Percentiles rank a stretch among this genome's conserved stretches.
These are phyloP conservation scores for Closterium sp. DNA, from an alignment of 139 green algal species.

Conservation along the genomic window DNA sequence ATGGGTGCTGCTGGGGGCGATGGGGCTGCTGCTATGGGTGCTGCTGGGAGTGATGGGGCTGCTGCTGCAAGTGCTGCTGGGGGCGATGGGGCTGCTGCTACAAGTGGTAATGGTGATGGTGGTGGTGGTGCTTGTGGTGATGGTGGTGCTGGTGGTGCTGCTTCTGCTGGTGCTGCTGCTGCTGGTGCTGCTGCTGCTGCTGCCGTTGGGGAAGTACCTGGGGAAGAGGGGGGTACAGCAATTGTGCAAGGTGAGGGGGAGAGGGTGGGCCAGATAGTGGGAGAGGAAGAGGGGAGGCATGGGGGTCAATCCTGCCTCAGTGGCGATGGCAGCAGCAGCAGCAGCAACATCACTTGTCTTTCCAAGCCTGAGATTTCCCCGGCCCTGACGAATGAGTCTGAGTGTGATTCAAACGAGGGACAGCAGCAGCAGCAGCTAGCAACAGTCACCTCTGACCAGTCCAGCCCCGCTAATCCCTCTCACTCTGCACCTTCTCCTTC, in stretches of 20 bases:
- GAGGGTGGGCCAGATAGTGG: neutral
- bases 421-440: neutral
- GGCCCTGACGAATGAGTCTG: neutral
- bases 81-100: neutral
- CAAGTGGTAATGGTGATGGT: neutral
- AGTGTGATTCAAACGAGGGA: neutral
- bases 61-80: neutral
- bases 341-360: neutral
- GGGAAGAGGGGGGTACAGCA: neutral
- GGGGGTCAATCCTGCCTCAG: neutral
- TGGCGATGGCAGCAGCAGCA: neutral
- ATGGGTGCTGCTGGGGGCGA: neutral
- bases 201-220: neutral
- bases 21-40: neutral
- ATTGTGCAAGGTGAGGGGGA: neutral
- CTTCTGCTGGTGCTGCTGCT: conserved; percentile 1
- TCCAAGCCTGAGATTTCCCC: too few relatives aligned
- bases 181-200: neutral
- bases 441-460: neutral
- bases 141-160: neutral
- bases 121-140: neutral
- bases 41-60: neutral
- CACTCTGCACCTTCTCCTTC: too few relatives aligned
- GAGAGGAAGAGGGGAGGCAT: neutral
- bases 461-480: too few relatives aligned